Conservation (phyloP, 352 stramenopile genomes). For the Globisporangium cystogenes region DNA sequence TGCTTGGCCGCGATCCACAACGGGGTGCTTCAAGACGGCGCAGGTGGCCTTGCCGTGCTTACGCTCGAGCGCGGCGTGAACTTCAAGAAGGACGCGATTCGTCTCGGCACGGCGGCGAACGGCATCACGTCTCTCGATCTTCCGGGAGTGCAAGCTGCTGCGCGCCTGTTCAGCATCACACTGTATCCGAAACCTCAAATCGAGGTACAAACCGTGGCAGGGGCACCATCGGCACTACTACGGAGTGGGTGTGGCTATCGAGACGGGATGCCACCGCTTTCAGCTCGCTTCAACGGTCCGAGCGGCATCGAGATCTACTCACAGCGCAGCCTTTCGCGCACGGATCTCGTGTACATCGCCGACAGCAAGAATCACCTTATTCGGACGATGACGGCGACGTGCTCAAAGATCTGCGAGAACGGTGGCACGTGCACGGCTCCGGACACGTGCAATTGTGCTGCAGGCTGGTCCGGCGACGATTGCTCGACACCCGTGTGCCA, state of each 20-base stretch:
- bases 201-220: conserved; percentile 90
- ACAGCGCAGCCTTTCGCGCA: conserved; percentile 41
- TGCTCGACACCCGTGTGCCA: conserved; percentile 79
- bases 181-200: conserved; percentile 44
- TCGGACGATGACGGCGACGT: conserved; percentile 86
- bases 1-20: conserved; percentile 90
- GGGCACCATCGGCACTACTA: conserved; percentile 72
- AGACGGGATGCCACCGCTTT: conserved; percentile 84
- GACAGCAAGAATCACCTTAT: conserved; percentile 94
- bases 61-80: conserved; percentile 47
- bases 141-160: conserved; percentile 20
- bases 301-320: conserved; percentile 65
- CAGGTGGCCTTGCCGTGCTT: conserved; percentile 64
- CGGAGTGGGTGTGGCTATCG: conserved; percentile 82
- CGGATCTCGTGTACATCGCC: conserved; percentile 80
- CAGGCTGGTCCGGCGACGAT: conserved; percentile 89
- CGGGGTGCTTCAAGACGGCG: conserved; percentile 53
- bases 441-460: conserved; percentile 83
- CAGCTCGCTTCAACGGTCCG: conserved; percentile 63
- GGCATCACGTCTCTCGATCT: conserved; percentile 54
- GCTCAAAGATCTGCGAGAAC: conserved; percentile 95
- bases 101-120: conserved; percentile 39
- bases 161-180: conserved; percentile 54
- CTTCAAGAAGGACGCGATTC: conserved; percentile 18
- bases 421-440: conserved; percentile 80